Base-by-base conservation (phyloP, 2,329 filamentous ascomycete species). In the Neonectria neomacrospora region DNA sequence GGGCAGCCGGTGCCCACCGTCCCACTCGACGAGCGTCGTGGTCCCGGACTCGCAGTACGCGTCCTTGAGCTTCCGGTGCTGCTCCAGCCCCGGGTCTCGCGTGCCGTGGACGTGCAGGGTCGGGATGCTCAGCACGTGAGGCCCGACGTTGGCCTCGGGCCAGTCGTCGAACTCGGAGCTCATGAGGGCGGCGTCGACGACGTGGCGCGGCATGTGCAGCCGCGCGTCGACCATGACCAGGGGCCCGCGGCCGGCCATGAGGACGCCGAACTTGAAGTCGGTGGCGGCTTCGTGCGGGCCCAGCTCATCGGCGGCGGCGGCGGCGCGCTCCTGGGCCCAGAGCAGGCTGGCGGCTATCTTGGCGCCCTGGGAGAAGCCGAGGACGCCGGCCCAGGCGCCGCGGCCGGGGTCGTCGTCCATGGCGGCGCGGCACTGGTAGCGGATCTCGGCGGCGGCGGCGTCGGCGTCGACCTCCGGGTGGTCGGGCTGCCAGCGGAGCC, bases 1-100 rank as follows among this genome's bases (percentile, higher is more conserved):
- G 2, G 91, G 90, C 52, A 95, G 81, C 6, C 91, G 80, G 75
- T 95, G 92, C 1, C 82, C 84, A 0, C 90, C 91, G 61, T 92
- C 85, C 92, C 91, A 94, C 75, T 93, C 89, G 1, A 94, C 75
- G 48, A 93, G 65, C 41, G 77, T 82, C 6, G 84, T 79, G 3
- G 79, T 86, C 0, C 81, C 83, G 10, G 80, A 73, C 53, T 86
- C 81, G 73, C 88, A 91, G 74, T 90, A 93, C 54, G 85, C 77
- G 9, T 85, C 75, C 54, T 88, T 72, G 68, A 94, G 71, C 58
- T 81, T 58, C 34, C 71, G 56, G 14, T 80, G 78, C 47, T 87
- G 76, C 55, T 86, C 79, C 52, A 94, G 67, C 0, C 90, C 90
- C 0, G 84, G 80, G 74, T 94, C 92, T 51, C 79, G 79, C 69